phyloP scores from a whole-genome alignment of 176 grass and related monocot species.

The Canna indica region DNA sequence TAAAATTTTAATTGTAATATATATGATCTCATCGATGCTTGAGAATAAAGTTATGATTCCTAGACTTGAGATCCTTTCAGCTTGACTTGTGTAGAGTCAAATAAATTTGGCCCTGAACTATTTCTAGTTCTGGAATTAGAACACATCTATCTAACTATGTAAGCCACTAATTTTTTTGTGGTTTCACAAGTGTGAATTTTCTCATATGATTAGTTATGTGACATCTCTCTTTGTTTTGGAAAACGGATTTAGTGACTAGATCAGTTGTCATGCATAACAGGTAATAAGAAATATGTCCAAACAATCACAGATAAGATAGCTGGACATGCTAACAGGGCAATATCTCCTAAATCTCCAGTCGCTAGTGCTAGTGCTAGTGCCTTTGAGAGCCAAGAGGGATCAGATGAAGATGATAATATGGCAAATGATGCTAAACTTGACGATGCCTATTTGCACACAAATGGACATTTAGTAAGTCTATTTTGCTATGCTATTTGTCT shows the following conservation, averaged over 20 bases:
- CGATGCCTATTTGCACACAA: conserved; percentile 33
- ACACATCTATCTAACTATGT: too few species aligned
- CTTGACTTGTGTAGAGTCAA: too few species aligned
- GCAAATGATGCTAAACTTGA: conserved; percentile 39
- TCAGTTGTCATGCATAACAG: conserved; percentile 19
- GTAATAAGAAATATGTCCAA: conserved; percentile 29
- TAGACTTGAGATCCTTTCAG: too few species aligned
- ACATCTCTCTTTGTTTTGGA: not conserved
- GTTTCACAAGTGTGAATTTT: too few species aligned
- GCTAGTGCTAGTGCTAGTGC: conserved; percentile 35
- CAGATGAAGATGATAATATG: conserved; percentile 67
- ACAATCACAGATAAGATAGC: conserved; percentile 51
- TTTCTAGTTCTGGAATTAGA: too few species aligned
- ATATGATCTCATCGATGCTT: too few species aligned
- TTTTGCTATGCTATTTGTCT: not conserved
- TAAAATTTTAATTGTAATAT: too few species aligned
- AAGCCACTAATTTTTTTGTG: too few species aligned
- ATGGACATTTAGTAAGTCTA: conserved; percentile 57
- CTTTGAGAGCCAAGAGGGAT: conserved; percentile 55
- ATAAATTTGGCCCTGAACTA: too few species aligned
- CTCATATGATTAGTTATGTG: not conserved
- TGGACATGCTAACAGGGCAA: conserved; percentile 34
- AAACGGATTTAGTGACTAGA: not conserved
- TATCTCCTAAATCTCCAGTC: conserved; percentile 63
- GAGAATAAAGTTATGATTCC: too few species aligned